Conservation (phyloP, 257 asterid species). For the Fraxinus americana region DNA sequence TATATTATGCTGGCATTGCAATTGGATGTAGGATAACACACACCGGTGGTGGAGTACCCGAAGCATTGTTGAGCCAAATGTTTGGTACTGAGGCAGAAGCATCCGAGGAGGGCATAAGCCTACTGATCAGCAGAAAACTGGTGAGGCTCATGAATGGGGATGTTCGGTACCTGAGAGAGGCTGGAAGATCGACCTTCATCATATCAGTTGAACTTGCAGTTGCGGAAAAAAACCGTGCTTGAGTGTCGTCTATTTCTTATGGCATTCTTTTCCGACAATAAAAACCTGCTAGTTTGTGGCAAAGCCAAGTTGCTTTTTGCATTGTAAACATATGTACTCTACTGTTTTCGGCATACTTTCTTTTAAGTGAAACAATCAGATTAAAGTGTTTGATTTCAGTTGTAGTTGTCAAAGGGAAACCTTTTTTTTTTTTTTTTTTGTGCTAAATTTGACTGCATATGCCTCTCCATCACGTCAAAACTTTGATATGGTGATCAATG, state of each 20-base stretch:
- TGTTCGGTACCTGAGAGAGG: constrained; percentile 86
- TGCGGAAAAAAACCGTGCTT: constrained; percentile 37
- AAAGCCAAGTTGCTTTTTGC: constrained; percentile 1
- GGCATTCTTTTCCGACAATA: neutral
- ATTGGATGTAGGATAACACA: constrained; percentile 73
- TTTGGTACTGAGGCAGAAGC: constrained; percentile 62
- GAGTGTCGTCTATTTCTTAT: neutral
- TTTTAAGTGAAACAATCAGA: neutral
- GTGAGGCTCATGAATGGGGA: constrained; percentile 97
- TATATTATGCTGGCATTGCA: neutral
- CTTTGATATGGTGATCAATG: too few species aligned
- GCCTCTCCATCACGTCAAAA: too few species aligned
- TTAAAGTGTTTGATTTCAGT: neutral
- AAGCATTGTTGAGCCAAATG: constrained; percentile 71
- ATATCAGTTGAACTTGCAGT: constrained; percentile 77
- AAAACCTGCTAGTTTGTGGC: neutral
- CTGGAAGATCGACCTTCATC: constrained; percentile 73
- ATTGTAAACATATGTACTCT: neutral
- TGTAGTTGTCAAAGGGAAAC: neutral
- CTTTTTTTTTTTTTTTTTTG: too few species aligned
- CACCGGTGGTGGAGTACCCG: constrained; percentile 79
- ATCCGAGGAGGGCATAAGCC: constrained; percentile 85
- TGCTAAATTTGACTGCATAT: neutral
- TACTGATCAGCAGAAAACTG: constrained; percentile 74
- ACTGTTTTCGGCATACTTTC: neutral